Conservation (phyloP, 2,329 filamentous ascomycete species). For the Colletotrichum sp. region DNA sequence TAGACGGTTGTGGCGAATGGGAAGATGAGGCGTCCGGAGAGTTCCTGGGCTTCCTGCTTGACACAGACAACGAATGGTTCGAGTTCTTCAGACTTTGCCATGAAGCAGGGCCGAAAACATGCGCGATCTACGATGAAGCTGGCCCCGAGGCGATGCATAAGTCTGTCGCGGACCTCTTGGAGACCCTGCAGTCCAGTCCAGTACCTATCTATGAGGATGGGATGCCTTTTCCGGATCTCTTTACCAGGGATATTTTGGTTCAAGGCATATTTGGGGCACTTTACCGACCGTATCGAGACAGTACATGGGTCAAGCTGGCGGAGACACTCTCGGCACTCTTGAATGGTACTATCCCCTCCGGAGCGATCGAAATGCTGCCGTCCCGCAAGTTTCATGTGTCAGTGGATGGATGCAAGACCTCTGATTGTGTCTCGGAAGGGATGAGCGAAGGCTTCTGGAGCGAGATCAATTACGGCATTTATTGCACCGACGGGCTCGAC, state of each 20-base stretch:
- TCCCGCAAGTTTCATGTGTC: neutral
- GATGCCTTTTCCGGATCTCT: neutral
- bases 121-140: neutral
- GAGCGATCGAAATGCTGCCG: neutral
- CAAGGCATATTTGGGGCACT: neutral
- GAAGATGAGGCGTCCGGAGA: conserved; percentile 36
- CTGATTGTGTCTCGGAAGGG: neutral
- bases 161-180: neutral
- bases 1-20: conserved; percentile 41
- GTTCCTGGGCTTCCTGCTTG: neutral
- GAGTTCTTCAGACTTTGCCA: conserved; percentile 2
- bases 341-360: neutral
- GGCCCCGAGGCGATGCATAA: neutral
- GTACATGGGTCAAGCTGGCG: neutral
- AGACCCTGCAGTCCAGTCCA: neutral
- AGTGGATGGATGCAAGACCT: neutral
- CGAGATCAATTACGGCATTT: conserved; percentile 24
- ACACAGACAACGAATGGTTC: neutral
- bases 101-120: neutral
- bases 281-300: neutral
- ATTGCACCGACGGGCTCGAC: conserved; percentile 39
- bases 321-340: neutral
- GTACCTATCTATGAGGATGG: neutral
- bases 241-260: neutral
- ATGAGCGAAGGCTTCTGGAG: neutral